phyloP scores from a whole-genome alignment of 2,329 filamentous ascomycete species.

The Pestalotiopsis sp. region DNA sequence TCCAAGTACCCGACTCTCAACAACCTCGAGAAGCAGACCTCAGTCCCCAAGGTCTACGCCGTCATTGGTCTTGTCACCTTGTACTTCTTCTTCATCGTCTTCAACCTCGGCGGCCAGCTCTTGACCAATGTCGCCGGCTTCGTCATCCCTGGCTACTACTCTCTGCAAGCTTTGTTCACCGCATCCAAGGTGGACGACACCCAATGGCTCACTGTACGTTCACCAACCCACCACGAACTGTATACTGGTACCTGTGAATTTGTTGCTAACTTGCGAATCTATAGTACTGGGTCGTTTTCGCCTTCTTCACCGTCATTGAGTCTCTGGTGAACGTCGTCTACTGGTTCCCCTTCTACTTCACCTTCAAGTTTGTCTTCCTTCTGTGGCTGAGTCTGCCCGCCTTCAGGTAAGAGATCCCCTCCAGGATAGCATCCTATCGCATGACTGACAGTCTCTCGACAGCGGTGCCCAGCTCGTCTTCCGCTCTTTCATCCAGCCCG shows the following conservation, averaged over 20 bases:
- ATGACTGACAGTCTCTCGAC: conserved; percentile 18
- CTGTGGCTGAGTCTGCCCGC: conserved; percentile 97
- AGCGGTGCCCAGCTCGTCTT: conserved; percentile 97
- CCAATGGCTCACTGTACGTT: conserved; percentile 74
- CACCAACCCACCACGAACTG: background rate
- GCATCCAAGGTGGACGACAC: conserved; percentile 75
- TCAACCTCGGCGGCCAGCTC: conserved; percentile 89
- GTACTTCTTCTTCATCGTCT: conserved; percentile 91
- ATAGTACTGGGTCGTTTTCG: conserved; percentile 87
- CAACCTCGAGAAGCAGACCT: conserved; percentile 85
- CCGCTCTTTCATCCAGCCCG: conserved; percentile 90
- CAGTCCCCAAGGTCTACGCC: conserved; percentile 83
- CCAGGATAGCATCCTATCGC: conserved; percentile 12
- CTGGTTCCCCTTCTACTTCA: conserved; percentile 99
- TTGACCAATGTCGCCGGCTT: conserved; percentile 87
- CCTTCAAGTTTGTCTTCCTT: conserved; percentile 97
- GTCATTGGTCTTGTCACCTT: conserved; percentile 75
- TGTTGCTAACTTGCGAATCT: conserved; percentile 32
- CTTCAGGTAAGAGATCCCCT: conserved; percentile 71
- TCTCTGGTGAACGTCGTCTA: conserved; percentile 83
- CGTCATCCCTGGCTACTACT: conserved; percentile 83
- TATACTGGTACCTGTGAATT: background rate
- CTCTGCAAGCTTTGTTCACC: conserved; percentile 76
- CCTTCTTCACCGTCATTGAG: conserved; percentile 82
- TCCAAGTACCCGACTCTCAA: conserved; percentile 83